Evolutionary conservation across 352 stramenopile genomes (phyloP).

Genomic region (Phytophthora lateralis): DNA sequence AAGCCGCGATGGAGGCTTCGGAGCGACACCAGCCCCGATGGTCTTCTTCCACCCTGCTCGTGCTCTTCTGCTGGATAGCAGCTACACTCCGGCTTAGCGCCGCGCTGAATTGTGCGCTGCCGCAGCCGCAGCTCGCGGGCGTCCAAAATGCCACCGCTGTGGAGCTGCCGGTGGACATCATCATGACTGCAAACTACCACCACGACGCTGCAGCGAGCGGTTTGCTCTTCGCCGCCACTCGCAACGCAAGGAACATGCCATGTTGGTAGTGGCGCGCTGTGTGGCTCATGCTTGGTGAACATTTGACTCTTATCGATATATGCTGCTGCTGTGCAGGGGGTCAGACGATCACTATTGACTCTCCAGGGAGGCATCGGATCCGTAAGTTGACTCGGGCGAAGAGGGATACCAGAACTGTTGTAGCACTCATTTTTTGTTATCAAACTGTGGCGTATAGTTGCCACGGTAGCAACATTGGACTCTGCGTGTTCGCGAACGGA

Average conservation of each 20-base stretch:
- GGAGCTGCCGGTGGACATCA: constrained; percentile 25
- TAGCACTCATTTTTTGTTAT: background rate
- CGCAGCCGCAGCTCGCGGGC: constrained; percentile 30
- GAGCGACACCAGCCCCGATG: background rate
- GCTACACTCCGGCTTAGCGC: background rate
- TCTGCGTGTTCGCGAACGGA: constrained; percentile 35
- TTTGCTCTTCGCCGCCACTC: constrained; percentile 21
- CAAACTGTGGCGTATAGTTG: constrained; percentile 11
- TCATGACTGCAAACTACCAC: constrained; percentile 17
- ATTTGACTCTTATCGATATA: background rate
- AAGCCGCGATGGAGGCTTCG: constrained; percentile 6
- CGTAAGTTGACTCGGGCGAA: constrained; percentile 15
- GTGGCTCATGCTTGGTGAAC: background rate
- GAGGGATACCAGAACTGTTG: background rate
- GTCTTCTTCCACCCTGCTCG: background rate
- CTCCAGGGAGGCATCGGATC: constrained; percentile 33
- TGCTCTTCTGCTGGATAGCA: constrained; percentile 5
- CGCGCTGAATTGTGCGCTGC: constrained; percentile 35
- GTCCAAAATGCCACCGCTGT: constrained; percentile 35
- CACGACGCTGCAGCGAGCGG: background rate
- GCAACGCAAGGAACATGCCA: constrained; percentile 23
- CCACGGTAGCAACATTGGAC: constrained; percentile 1
- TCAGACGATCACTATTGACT: constrained; percentile 29
- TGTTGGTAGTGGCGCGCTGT: constrained; percentile 24
- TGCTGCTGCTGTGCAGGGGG: constrained; percentile 16